Evolutionary conservation across 768 basidiomycete species (phyloP), one percentile per base, ranked within the genome.

Genomic region (Hericium coralloides): DNA sequence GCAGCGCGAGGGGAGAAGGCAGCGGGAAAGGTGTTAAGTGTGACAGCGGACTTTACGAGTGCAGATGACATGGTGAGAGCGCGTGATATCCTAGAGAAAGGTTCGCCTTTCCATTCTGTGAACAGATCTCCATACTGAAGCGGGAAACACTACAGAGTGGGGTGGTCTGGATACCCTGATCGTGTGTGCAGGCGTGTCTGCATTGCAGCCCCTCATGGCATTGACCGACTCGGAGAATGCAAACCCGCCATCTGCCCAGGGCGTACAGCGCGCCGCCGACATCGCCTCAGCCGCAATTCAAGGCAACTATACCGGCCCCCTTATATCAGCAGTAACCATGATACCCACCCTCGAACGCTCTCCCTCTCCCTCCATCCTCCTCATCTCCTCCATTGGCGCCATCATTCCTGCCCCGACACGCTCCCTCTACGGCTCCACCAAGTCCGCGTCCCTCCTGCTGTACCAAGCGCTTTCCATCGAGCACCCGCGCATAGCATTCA

Each of bases 351-450:
- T 95, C 37, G 66, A 74, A 23, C 79, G 84, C 0, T 93, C 91
- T 0, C 56, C 67, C 0, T 76, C 80, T 0, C 92, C 93, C 0
- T 81, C 89, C 0, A 75, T 95, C 38, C 79, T 92, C 25, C 81
- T 95, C 43, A 67, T 97, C 38, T 91, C 91, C 8, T 88, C 85
- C 26, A 73, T 87, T 2, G 94, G 86, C 2, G 82, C 90, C 2
- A 74, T 86, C 6, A 83, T 94, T 38, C 89, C 94, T 2, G 83
- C 93, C 0, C 94, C 94, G 0, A 92, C 89, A 0, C 85, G 94
- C 7, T 73, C 89, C 0, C 72, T 98, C 38, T 98, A 98, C 66
- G 83, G 79, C 0, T 82, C 92, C 3, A 89, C 87, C 10, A 97
- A 98, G 68, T 76, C 86, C 2, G 88, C 92, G 0, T 83, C 87